Conservation (phyloP, 2,329 filamentous ascomycete species). For the Claviceps fusiformis region DNA sequence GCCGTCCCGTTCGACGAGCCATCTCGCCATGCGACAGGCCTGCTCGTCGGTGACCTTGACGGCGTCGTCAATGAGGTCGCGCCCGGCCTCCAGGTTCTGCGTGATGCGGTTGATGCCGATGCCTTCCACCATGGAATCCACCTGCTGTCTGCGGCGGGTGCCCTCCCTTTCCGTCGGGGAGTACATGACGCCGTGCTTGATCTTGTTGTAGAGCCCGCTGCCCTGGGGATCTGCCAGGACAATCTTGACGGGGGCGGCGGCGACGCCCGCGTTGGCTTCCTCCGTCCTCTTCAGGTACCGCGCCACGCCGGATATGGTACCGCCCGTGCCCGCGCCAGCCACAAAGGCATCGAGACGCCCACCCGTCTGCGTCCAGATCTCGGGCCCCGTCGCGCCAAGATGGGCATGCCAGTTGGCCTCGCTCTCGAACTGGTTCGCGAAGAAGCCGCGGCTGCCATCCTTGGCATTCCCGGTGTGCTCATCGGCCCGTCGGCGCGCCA, state of each 20-base stretch:
- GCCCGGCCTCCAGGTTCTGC: conserved; percentile 76
- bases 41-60: conserved; percentile 79
- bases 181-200: conserved; percentile 94
- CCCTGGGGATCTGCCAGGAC: conserved; percentile 90
- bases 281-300: conserved; percentile 62
- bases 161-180: conserved; percentile 79
- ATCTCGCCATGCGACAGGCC: conserved; percentile 85
- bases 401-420: conserved; percentile 81
- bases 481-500: conserved; percentile 60
- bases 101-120: conserved; percentile 94
- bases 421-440: conserved; percentile 93
- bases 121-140: conserved; percentile 92
- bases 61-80: conserved; percentile 79
- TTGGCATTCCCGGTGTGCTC: conserved; percentile 50
- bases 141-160: conserved; percentile 75
- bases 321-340: conserved; percentile 85
- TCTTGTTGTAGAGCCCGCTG: conserved; percentile 81
- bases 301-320: conserved; percentile 80
- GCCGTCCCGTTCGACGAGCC: conserved; percentile 90
- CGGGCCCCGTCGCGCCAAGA: conserved; percentile 69
- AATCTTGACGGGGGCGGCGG: conserved; percentile 36
- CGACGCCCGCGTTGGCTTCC: conserved; percentile 30
- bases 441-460: conserved; percentile 66
- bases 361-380: conserved; percentile 68
- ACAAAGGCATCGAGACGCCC: conserved; percentile 76